Base-by-base conservation (phyloP, 306 rosid genomes). In the Medicago ruthenica region DNA sequence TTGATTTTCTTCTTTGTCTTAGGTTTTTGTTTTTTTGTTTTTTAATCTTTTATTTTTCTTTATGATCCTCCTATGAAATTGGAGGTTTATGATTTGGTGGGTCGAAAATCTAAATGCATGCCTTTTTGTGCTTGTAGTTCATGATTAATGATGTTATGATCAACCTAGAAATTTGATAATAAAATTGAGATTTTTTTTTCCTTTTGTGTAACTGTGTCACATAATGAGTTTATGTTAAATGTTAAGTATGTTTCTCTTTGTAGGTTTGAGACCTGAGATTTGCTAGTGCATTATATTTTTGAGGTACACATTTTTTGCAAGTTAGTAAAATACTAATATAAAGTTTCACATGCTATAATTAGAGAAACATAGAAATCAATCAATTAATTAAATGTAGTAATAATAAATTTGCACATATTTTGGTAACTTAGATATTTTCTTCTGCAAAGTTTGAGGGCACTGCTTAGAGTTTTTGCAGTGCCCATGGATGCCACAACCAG, bases 401-500 rank as follows among this genome's bases (percentile, higher is more conserved):
- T 89, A 61, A 88, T 87, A 70, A 81, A 78, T 82, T 68, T 88
- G 76, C 85, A 59, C 83, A 83, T 84, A 80, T 84, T 87, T 83
- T 79, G 86, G 92, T 82, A 76, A 80, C 70, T 81, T 87, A 86
- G 88, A 84, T 75, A 79, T 79, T 78, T 74, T 76, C 83, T 61
- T 73, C 84, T 74, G 85, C 85, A 78, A 84, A 83, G 82, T 75
- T 88, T 80, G 93, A 92, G 89, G 94, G 90, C 91, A 88, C 98
- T 94, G 98, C 91, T 39, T 48, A 83, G 78, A 34, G 42, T 67
- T 42, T 68, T 21, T 47, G 96, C 97, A 91, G 96, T 92, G 97
- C 97, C 96, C 92, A 94, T 95, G 97, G 98, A 95, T 53, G 97
- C 96, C 81, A 87, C 98, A 60, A 86, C 97, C 2, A 87, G 97